Conservation (phyloP, 495 filamentous ascomycete species). For the Daldinia decipiens region DNA sequence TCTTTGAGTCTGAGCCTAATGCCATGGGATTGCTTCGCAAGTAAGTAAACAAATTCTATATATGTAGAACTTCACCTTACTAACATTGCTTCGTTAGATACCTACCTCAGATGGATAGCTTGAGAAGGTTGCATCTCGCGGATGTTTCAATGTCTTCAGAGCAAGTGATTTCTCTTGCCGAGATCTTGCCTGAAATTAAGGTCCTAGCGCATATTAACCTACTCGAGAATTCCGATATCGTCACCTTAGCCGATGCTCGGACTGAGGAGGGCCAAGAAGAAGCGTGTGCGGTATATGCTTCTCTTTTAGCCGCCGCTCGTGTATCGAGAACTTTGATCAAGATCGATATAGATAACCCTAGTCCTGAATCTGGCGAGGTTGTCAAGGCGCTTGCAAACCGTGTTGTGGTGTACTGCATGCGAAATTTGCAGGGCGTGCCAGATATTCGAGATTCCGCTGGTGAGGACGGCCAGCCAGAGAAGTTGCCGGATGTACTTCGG, state of each 20-base stretch:
- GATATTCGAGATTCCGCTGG: conserved; percentile 45
- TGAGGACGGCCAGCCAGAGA: conserved; percentile 50
- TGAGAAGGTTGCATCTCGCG: conserved; percentile 87
- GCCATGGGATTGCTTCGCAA: conserved; percentile 79
- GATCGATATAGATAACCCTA: conserved; percentile 90
- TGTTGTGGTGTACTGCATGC: conserved; percentile 90
- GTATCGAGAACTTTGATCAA: conserved; percentile 86
- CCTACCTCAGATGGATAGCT: conserved; percentile 77
- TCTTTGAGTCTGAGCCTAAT: conserved; percentile 80
- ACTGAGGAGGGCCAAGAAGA: conserved; percentile 85
- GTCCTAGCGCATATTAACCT: conserved; percentile 87
- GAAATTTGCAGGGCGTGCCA: conserved; percentile 80
- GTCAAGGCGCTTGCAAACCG: conserved; percentile 93
- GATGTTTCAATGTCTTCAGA: conserved; percentile 88
- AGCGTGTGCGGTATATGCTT: conserved; percentile 92
- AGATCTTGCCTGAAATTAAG: conserved; percentile 87
- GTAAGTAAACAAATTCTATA: conserved; percentile 46
- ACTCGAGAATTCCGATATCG: conserved; percentile 80
- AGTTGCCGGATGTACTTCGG: conserved; percentile 64
- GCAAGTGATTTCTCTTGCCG: conserved; percentile 88
- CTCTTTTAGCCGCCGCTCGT: conserved; percentile 86
- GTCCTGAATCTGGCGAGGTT: conserved; percentile 79
- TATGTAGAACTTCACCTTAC: neutral
- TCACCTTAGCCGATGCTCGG: conserved; percentile 70
- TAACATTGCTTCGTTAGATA: conserved; percentile 60